Conservation (phyloP, 805 yeast species). For the Wickerhamomyces chambardii region DNA sequence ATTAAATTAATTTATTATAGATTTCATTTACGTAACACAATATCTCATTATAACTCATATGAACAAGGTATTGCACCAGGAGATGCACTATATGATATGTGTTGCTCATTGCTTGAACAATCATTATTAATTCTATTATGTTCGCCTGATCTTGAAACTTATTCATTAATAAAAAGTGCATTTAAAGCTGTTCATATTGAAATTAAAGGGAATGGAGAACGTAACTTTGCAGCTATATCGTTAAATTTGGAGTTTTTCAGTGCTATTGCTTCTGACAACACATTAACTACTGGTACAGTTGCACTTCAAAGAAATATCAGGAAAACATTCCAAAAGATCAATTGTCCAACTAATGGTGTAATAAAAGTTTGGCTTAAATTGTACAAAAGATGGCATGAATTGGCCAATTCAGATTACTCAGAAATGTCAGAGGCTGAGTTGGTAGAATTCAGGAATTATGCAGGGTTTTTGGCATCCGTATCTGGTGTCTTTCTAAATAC, state of each 20-base stretch:
- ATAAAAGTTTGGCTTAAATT: conserved; percentile 33
- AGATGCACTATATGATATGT: conserved; percentile 18
- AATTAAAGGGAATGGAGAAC: conserved; percentile 17
- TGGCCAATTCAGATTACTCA: conserved; percentile 13
- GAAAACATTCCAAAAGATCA: conserved; percentile 20
- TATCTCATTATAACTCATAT: conserved; percentile 17
- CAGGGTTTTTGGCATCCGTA: conserved; percentile 65
- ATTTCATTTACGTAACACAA: conserved; percentile 17
- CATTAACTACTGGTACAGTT: conserved; percentile 58
- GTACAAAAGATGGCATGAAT: conserved; percentile 36
- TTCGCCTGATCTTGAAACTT: conserved; percentile 40
- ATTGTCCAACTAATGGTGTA: conserved; percentile 24
- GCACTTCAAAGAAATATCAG: conserved; percentile 66
- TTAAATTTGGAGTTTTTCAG: conserved; percentile 28
- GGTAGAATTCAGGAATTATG: conserved; percentile 50
- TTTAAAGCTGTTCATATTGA: conserved; percentile 19
- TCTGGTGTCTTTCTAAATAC: conserved; percentile 49
- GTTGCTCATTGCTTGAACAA: conserved; percentile 37
- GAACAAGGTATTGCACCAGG: conserved; percentile 17
- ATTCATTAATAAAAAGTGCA: conserved; percentile 35
- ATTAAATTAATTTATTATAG: conserved; percentile 30
- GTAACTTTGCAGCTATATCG: conserved; percentile 9
- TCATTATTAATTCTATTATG: conserved; percentile 42
- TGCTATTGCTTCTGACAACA: conserved; percentile 41
- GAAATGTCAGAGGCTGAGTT: conserved; percentile 25